Evolutionary conservation across 2,329 filamentous ascomycete genomes (phyloP), one percentile per base, ranked within the genome.

Genomic region (Colletotrichum lindemuthianum): DNA sequence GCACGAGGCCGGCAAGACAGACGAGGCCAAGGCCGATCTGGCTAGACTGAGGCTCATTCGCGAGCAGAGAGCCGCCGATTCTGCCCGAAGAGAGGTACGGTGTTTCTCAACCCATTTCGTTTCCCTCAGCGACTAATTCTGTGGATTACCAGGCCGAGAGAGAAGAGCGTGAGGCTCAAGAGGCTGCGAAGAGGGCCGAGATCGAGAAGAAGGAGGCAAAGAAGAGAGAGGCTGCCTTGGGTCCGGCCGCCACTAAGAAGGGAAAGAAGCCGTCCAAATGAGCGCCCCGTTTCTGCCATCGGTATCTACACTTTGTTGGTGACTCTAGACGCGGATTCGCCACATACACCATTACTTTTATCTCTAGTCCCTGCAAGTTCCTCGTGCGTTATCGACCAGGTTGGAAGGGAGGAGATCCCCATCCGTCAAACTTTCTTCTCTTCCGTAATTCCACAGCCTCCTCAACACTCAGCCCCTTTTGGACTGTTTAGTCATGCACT

Each of bases 1-100:
- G 72, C 95, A 97, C 73, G 92, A 93, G 61, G 91, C 93, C 74
- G 95, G 95, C 73, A 98, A 98, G 88, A 98, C 96, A 48, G 96
- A 99, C 66, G 92, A 97, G 84, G 94, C 95, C 51, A 91, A 92
- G 76, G 90, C 92, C 6, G 96, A 99, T 78, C 75, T 98, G 70
- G 95, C 93, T 64, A 87, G 96, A 60, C 80, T 99, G 73, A 88
- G 84, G 76, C 75, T 95, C 65, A 93, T 99, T 70, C 88, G 90
- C 51, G 92, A 97, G 84, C 91, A 93, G 81, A 88, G 96, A 68
- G 94, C 92, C 72, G 90, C 90, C 16, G 95, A 97, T 73, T 88
- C 92, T 57, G 91, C 89, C 36, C 84, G 93, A 72, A 94, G 95
- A 84, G 87, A 92, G 81, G 95, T 87, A 87, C 9, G 56, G 10